Evolutionary conservation across 1,139 yeast species (phyloP).

Genomic region (Pichia inconspicua): DNA sequence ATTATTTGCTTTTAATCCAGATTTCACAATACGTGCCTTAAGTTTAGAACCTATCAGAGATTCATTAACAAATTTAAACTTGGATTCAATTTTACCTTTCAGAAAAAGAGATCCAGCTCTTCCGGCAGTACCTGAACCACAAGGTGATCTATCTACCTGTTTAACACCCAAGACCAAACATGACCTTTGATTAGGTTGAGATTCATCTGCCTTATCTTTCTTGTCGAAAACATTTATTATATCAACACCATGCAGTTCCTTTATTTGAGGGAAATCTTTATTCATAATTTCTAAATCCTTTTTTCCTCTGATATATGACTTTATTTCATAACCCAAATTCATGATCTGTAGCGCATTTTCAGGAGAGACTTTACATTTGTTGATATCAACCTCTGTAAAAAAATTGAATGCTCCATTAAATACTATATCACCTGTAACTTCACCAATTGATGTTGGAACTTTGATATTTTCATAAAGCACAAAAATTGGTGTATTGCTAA

Average conservation of each 20-base stretch:
- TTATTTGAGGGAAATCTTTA: slow-evolving; percentile 22
- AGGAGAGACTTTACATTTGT: slow-evolving; percentile 12
- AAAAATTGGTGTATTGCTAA: slow-evolving; percentile 22
- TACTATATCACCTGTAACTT: slow-evolving; percentile 22
- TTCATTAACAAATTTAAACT: slow-evolving; percentile 17
- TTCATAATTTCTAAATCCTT: slow-evolving; percentile 13
- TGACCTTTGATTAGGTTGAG: slow-evolving; percentile 14
- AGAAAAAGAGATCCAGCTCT: slow-evolving; percentile 20
- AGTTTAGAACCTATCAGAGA: slow-evolving; percentile 22
- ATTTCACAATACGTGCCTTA: slow-evolving; percentile 15
- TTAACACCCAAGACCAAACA: slow-evolving; percentile 21
- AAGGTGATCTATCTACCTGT: slow-evolving; percentile 25
- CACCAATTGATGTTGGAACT: slow-evolving; percentile 18
- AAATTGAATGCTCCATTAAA: slow-evolving; percentile 25
- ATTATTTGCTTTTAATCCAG: slow-evolving; percentile 17
- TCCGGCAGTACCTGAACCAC: slow-evolving; percentile 26
- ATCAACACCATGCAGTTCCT: slow-evolving; percentile 19
- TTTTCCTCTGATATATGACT: slow-evolving; percentile 8
- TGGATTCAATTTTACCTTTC: slow-evolving; percentile 10
- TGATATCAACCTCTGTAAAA: slow-evolving; percentile 15
- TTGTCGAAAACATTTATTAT: slow-evolving; percentile 12
- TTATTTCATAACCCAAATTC: slow-evolving; percentile 20
- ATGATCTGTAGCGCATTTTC: slow-evolving; percentile 16
- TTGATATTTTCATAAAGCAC: slow-evolving; percentile 15
- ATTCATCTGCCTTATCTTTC: slow-evolving; percentile 10